Conservation (phyloP, 73 alveolate genomes). For the Paramecium sonneborni region DNA sequence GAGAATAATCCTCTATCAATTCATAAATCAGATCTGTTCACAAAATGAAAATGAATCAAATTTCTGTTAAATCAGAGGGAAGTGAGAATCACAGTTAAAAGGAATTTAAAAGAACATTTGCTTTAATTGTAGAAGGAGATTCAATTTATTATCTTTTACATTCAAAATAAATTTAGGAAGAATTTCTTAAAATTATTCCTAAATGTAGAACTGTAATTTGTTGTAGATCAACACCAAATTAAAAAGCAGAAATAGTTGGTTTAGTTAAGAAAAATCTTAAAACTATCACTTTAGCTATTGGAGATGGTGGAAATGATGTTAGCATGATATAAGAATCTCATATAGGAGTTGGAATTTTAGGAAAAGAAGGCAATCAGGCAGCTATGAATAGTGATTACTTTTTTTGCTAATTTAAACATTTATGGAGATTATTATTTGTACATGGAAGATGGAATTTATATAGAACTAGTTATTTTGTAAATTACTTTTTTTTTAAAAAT, state of each 20-base stretch:
- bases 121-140: constrained; percentile 61
- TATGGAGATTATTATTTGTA: constrained; percentile 88
- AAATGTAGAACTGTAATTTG: constrained; percentile 92
- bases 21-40: constrained; percentile 18
- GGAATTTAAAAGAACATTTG: constrained; percentile 55
- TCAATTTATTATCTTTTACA: constrained; percentile 26
- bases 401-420: constrained; percentile 89
- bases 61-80: not conserved
- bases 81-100: not conserved
- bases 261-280: constrained; percentile 78
- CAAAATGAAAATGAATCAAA: not conserved
- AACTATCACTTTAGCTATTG: constrained; percentile 90
- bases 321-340: constrained; percentile 98
- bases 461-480: constrained; percentile 87
- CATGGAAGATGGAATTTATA: constrained; percentile 96
- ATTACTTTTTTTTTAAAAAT: constrained; percentile 96
- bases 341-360: constrained; percentile 97
- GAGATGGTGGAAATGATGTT: constrained; percentile 99
- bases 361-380: constrained; percentile 99
- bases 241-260: constrained; percentile 92
- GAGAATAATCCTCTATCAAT: constrained; percentile 9
- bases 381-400: constrained; percentile 96
- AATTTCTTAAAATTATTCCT: constrained; percentile 80
- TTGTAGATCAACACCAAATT: constrained; percentile 94
- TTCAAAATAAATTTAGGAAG: constrained; percentile 67